Evolutionary conservation across 495 filamentous ascomycete genomes (phyloP).

Genomic region (Podospora comata): DNA sequence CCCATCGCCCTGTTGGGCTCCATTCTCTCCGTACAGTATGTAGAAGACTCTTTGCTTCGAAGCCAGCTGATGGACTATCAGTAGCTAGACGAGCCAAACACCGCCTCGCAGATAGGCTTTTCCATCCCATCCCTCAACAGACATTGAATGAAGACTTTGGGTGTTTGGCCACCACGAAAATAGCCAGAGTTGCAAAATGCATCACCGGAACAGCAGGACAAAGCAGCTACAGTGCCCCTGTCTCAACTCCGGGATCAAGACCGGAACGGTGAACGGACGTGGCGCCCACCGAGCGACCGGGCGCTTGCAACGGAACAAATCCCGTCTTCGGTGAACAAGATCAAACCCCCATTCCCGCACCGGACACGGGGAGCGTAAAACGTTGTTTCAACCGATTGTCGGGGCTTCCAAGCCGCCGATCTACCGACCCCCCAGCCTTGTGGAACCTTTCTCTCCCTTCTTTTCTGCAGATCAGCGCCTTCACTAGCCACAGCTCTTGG

Average conservation of each 20-base stretch:
- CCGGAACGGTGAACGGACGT: background rate
- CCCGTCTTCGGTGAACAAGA: background rate
- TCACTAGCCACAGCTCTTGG: slow-evolving; percentile 1
- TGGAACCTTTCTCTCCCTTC: background rate
- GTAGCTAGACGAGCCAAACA: slow-evolving; percentile 1
- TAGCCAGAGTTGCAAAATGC: background rate
- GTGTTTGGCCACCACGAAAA: background rate
- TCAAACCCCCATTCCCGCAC: background rate
- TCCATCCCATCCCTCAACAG: background rate
- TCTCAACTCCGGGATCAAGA: background rate
- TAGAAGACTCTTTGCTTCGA: background rate
- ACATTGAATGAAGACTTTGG: background rate
- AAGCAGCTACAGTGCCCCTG: background rate
- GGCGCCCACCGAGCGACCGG: background rate
- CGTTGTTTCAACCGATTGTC: background rate
- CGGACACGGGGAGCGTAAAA: background rate
- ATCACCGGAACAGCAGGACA: background rate
- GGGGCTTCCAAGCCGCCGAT: background rate
- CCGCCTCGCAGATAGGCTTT: background rate
- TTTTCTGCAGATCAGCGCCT: background rate
- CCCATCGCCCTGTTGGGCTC: background rate
- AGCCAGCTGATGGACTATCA: background rate
- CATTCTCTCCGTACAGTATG: background rate
- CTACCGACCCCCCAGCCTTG: background rate
- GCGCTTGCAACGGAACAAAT: background rate